A percentile compares a stretch with the other conserved stretches of the same genome.
phyloP scores from a whole-genome alignment of 2,329 filamentous ascomycete species.

The Monilinia polystroma region DNA sequence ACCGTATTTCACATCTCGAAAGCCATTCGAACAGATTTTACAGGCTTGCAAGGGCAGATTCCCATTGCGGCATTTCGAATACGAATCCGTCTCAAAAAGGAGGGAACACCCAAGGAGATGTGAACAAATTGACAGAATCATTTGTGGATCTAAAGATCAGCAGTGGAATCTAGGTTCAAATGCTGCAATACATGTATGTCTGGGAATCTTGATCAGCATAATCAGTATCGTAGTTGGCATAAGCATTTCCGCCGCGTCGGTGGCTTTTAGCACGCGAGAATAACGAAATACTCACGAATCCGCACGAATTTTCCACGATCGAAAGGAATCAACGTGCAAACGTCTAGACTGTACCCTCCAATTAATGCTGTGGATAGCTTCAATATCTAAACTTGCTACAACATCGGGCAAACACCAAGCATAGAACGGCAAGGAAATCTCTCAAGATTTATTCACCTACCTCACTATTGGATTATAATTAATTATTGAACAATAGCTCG shows the following conservation, averaged over 20 bases:
- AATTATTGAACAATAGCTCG: not conserved
- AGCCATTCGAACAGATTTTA: no score
- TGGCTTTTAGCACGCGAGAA: not conserved
- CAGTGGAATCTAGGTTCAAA: not conserved
- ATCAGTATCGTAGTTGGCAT: no score
- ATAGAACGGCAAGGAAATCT: not conserved
- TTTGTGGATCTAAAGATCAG: conserved; percentile 8
- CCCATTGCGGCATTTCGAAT: no score
- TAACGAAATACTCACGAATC: not conserved
- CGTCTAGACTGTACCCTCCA: no score
- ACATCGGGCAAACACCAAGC: not conserved
- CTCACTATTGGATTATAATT: not conserved
- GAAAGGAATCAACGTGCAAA: no score
- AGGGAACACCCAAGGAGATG: no score
- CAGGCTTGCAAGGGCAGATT: no score
- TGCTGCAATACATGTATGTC: no score
- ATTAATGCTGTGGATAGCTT: not conserved
- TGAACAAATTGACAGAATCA: no score
- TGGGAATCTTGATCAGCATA: not conserved
- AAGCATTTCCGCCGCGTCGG: not conserved
- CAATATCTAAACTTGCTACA: not conserved
- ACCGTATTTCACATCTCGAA: no score
- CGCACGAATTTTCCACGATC: not conserved
- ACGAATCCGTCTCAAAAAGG: no score
- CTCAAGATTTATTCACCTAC: not conserved